Conservation (phyloP, 768 basidiomycete genomes). For the Phlebiopsis flavidoalba region DNA sequence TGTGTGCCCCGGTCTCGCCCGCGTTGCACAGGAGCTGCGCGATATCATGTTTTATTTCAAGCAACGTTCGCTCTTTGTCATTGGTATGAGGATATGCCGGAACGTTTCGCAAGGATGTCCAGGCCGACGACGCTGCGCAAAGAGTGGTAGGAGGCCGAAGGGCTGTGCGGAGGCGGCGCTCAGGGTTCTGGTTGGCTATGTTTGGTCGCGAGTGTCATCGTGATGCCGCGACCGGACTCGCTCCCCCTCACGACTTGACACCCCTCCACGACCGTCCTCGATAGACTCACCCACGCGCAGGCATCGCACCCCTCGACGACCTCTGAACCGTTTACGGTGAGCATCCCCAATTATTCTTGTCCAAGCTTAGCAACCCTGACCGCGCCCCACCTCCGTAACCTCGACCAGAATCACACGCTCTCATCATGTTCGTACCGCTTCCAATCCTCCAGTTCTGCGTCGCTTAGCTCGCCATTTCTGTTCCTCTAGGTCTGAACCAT, state of each 20-base stretch:
- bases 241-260: slow-evolving; percentile 11
- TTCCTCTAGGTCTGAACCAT: slow-evolving; percentile 83
- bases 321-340: slow-evolving; percentile 5
- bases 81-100: neutral
- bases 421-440: slow-evolving; percentile 12
- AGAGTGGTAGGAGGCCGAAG: neutral
- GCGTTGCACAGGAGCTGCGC: neutral
- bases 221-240: slow-evolving; percentile 11
- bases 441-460: neutral
- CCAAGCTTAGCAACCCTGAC: neutral
- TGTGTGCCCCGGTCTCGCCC: neutral
- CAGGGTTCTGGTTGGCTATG: slow-evolving; percentile 5
- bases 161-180: slow-evolving; percentile 2
- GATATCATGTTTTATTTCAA: neutral
- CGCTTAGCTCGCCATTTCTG: neutral
- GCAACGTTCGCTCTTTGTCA: neutral
- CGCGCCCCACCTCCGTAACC: neutral
- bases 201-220: slow-evolving; percentile 13
- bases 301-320: neutral
- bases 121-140: neutral
- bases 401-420: slow-evolving; percentile 12
- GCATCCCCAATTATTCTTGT: neutral
- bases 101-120: neutral
- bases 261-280: slow-evolving; percentile 12
- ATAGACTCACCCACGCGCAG: slow-evolving; percentile 5